Conservation (phyloP, 2,329 filamentous ascomycete species). For the Exutisphaerella laricina region DNA sequence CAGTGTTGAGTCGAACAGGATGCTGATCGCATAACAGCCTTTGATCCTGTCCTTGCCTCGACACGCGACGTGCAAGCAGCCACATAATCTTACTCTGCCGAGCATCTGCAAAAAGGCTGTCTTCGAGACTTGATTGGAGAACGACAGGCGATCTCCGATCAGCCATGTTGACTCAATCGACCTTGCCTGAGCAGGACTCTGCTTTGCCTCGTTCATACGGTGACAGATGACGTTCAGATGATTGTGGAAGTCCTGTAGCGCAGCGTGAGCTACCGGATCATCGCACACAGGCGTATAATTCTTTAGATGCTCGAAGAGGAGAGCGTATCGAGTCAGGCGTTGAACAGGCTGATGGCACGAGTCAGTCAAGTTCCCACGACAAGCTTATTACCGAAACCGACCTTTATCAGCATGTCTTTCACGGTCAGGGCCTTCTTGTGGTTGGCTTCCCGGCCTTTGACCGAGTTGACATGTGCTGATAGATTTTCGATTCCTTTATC, state of each 20-base stretch:
- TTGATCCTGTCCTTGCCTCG: slow-evolving; percentile 62
- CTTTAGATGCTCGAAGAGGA: slow-evolving; percentile 78
- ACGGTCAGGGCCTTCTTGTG: slow-evolving; percentile 73
- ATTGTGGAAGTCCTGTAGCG: slow-evolving; percentile 67
- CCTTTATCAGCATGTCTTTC: slow-evolving; percentile 86
- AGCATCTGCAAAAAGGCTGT: slow-evolving; percentile 62
- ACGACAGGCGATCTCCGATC: slow-evolving; percentile 73
- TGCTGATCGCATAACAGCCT: slow-evolving; percentile 77
- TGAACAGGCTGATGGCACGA: slow-evolving; percentile 67
- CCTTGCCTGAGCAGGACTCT: slow-evolving; percentile 63
- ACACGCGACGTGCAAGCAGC: slow-evolving; percentile 77
- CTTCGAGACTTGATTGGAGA: slow-evolving; percentile 61
- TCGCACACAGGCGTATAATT: slow-evolving; percentile 79
- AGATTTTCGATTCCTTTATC: slow-evolving; percentile 82
- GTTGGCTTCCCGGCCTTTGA: slow-evolving; percentile 57
- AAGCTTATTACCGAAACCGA: slow-evolving; percentile 32
- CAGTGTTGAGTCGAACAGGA: slow-evolving; percentile 75
- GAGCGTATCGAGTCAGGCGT: slow-evolving; percentile 81
- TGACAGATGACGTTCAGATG: slow-evolving; percentile 67
- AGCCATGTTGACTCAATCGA: slow-evolving; percentile 77
- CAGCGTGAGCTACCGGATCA: slow-evolving; percentile 74
- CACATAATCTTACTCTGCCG: slow-evolving; percentile 75
- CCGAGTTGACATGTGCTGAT: slow-evolving; percentile 66
- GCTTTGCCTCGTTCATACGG: slow-evolving; percentile 78
- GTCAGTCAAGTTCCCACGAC: slow-evolving; percentile 1